A percentile compares a stretch with the other conserved stretches of the same genome.
These are phyloP conservation scores for Metschnikowia corniflorae DNA, from an alignment of 805 yeast species.

Conservation along the genomic window DNA sequence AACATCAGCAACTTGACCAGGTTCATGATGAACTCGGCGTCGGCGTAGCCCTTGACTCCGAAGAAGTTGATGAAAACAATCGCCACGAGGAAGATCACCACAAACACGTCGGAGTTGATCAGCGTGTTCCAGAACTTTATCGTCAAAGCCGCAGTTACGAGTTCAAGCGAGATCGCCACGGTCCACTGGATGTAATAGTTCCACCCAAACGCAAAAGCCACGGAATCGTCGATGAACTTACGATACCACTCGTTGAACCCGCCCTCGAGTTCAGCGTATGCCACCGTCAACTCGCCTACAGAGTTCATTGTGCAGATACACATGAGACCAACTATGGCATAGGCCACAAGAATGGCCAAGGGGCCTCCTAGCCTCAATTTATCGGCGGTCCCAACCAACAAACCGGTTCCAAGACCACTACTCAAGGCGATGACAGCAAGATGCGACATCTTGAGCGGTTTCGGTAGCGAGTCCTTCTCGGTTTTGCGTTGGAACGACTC, in stretches of 20 bases:
- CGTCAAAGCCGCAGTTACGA: conserved; percentile 39
- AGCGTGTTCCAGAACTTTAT: conserved; percentile 51
- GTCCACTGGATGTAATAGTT: conserved; percentile 33
- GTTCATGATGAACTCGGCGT: conserved; percentile 41
- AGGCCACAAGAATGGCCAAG: conserved; percentile 21
- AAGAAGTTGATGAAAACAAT: conserved; percentile 43
- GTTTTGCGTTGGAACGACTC: conserved; percentile 16
- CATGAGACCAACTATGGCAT: conserved; percentile 24
- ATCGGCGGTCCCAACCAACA: conserved; percentile 37
- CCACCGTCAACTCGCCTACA: conserved; percentile 53
- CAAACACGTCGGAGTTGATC: conserved; percentile 55
- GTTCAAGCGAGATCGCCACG: conserved; percentile 18
- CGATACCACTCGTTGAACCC: conserved; percentile 27
- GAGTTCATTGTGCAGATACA: conserved; percentile 34
- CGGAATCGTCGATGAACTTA: conserved; percentile 33
- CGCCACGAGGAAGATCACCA: conserved; percentile 47
- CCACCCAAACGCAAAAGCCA: conserved; percentile 39
- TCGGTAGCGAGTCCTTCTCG: conserved; percentile 10
- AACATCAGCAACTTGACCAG: conserved; percentile 35
- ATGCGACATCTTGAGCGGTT: conserved; percentile 23
- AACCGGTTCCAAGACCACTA: conserved; percentile 42
- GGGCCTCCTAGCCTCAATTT: conserved; percentile 28
- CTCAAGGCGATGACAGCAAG: conserved; percentile 32
- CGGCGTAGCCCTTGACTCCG: conserved; percentile 47
- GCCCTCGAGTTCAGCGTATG: conserved; percentile 48